Conservation (phyloP, 192 early-diverging fungal species). For the Dimargaris cristalligena region DNA sequence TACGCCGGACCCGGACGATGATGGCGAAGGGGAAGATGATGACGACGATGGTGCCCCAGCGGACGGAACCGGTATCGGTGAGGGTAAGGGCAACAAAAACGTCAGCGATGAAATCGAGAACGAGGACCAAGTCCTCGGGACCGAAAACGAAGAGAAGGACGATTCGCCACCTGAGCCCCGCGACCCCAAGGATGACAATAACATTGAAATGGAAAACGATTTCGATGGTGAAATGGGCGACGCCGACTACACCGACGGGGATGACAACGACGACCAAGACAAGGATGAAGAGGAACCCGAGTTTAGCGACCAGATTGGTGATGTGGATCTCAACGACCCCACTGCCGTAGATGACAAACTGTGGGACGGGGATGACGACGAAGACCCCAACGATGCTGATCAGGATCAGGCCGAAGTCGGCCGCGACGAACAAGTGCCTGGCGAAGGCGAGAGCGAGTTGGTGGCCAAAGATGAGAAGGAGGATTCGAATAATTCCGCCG, state of each 20-base stretch:
- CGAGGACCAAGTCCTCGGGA: conserved; percentile 86
- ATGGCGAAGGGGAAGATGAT: conserved; percentile 39
- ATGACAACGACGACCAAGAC: conserved; percentile 37
- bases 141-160: conserved; percentile 53
- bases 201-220: conserved; percentile 91
- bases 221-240: conserved; percentile 87
- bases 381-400: conserved; percentile 68
- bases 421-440: conserved; percentile 23
- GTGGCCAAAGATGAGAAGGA: conserved; percentile 29
- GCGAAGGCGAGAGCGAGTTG: conserved; percentile 24
- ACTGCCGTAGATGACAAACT: conserved; percentile 92
- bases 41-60: conserved; percentile 16
- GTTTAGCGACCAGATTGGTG: conserved; percentile 63
- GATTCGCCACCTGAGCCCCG: conserved; percentile 32
- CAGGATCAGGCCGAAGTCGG: conserved; percentile 28
- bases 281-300: conserved; percentile 56
- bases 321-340: conserved; percentile 46
- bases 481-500: conserved; percentile 20
- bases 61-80: conserved; percentile 74
- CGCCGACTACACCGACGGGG: conserved; percentile 46
- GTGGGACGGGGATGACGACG: conserved; percentile 74
- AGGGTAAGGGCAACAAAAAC: conserved; percentile 71
- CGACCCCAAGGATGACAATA: conserved; percentile 62
- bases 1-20: conserved; percentile 51
- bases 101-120: conserved; percentile 96